These are phyloP conservation scores for Arabis hirsuta DNA, from an alignment of 345 rosid genomes.

Conservation along the genomic window DNA sequence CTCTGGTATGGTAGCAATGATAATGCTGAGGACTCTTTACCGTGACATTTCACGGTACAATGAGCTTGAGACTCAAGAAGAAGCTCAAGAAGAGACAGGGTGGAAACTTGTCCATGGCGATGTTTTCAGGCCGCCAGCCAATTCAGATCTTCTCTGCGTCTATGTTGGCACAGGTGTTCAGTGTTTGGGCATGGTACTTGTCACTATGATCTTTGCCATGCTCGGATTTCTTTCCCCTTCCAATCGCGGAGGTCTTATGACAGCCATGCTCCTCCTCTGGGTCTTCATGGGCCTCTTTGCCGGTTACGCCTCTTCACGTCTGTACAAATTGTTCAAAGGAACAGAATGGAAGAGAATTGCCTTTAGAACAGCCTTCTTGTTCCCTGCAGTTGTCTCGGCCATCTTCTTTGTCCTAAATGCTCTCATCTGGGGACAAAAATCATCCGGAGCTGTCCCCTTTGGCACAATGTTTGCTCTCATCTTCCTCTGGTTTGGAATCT, in stretches of 20 bases:
- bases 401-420: constrained; percentile 74
- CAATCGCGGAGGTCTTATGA: constrained; percentile 86
- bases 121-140: constrained; percentile 75
- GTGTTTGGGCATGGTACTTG: constrained; percentile 75
- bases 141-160: constrained; percentile 68
- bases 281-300: constrained; percentile 87
- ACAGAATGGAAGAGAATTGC: constrained; percentile 78
- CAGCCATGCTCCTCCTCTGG: constrained; percentile 83
- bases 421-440: constrained; percentile 86
- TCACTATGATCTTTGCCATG: constrained; percentile 76
- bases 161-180: constrained; percentile 82
- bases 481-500: constrained; percentile 80
- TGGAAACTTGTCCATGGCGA: constrained; percentile 87
- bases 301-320: constrained; percentile 65
- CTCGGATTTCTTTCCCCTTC: constrained; percentile 84
- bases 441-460: constrained; percentile 86
- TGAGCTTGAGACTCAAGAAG: constrained; percentile 83
- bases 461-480: constrained; percentile 88
- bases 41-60: constrained; percentile 83
- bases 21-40: constrained; percentile 78
- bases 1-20: constrained; percentile 89
- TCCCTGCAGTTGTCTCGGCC: constrained; percentile 68
- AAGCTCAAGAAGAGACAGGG: constrained; percentile 90
- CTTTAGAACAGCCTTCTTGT: constrained; percentile 70
- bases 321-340: constrained; percentile 82